Evolutionary conservation across 192 early-diverging fungal species (phyloP), one percentile per base, ranked within the genome.

Genomic region (Oehlia diaphana): DNA sequence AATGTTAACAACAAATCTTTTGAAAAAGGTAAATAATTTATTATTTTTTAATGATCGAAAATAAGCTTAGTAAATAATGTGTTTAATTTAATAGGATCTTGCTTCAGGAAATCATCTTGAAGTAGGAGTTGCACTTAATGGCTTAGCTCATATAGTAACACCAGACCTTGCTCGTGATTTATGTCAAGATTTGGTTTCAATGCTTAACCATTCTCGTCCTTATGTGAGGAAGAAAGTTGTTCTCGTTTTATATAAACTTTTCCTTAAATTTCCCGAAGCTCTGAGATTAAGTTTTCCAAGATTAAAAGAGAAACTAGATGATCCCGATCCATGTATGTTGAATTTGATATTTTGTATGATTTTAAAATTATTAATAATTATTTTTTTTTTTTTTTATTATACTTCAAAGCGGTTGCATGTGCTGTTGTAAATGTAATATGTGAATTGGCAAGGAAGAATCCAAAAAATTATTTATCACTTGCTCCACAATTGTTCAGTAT

Each of bases 401-500:
- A 42, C 35, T 72, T 78, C 42, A 23, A 78, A 93, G 93, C 94
- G 49, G 98, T 99, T 44, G 93, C 98, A 2, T 95, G 92, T 21
- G 92, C 97, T 42, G 95, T 94, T 4, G 95, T 99, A 16, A 96
- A 94, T 82, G 97, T 99, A 0, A 92, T 99, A 68, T 99, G 98
- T 82, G 98, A 99, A 87, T 86, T 99, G 79, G 95, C 98, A 8
- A 86, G 93, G 31, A 90, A 91, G 81, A 97, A 99, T 74, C 97
- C 98, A 26, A 94, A 91, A 78, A 94, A 93, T 79, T 99, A 98
- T 83, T 85, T 99, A 28, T 92, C 96, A 1, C 90, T 99, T 21
- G 98, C 96, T 19, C 98, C 98, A 7, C 93, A 96, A 72, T 88
- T 99, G 4, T 99, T 96, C 83, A 94, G 92, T 7, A 87, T 98